These are phyloP conservation scores for Huiozyma sinensis DNA, from an alignment of 805 yeast species.

Conservation along the genomic window DNA sequence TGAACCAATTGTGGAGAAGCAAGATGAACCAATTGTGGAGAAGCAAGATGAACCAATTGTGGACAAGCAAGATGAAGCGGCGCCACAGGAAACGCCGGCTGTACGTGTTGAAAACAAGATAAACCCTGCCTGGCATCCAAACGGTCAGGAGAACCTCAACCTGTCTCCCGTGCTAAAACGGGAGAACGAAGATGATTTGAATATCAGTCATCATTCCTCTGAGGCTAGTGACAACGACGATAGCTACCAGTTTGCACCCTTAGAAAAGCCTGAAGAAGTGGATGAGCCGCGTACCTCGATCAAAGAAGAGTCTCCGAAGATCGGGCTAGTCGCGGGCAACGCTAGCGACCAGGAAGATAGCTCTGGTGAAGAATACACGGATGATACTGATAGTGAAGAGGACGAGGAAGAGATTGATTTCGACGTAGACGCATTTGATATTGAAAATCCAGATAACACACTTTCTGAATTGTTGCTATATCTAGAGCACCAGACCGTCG, in stretches of 20 bases:
- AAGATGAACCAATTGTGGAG: background rate
- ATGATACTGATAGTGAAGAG: constrained; percentile 6
- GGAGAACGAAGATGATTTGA: no score
- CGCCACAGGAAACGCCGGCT: background rate
- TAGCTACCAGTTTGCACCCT: constrained; percentile 1
- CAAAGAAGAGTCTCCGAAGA: background rate
- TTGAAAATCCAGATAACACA: constrained; percentile 81
- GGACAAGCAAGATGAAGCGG: background rate
- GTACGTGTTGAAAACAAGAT: no score
- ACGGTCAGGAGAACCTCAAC: no score
- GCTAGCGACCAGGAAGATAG: constrained; percentile 21
- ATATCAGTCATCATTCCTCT: background rate
- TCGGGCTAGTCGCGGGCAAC: constrained; percentile 1
- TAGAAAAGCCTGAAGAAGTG: background rate
- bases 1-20: background rate
- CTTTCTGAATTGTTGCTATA: constrained; percentile 72
- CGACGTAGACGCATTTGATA: constrained; percentile 66
- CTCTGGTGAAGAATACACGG: background rate
- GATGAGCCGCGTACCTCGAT: background rate
- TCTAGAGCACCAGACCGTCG: constrained; percentile 87
- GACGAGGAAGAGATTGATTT: constrained; percentile 30
- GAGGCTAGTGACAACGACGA: background rate
- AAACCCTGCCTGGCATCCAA: no score
- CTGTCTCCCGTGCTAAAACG: no score
- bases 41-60: background rate